Evolutionary conservation across 306 rosid genomes (phyloP).

Genomic region (Gynostemma pentaphyllum): DNA sequence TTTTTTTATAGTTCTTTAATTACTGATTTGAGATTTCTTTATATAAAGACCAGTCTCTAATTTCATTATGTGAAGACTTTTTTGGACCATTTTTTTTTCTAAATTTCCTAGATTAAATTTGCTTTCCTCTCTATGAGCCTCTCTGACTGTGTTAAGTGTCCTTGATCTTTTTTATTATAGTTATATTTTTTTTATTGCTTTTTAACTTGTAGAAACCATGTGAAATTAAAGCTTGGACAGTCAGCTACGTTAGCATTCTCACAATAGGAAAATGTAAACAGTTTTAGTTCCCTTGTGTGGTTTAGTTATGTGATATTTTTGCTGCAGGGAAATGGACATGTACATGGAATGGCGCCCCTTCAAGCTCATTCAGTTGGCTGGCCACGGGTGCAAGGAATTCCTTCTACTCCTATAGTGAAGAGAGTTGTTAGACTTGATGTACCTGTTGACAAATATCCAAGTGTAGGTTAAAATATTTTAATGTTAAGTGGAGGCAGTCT

Average conservation of each 20-base stretch:
- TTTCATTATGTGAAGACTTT: background rate
- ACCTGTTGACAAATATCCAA: conserved; percentile 81
- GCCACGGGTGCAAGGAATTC: conserved; percentile 69
- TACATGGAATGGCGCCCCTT: conserved; percentile 43
- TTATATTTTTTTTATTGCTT: background rate
- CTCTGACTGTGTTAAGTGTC: background rate
- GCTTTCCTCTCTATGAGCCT: too few species aligned
- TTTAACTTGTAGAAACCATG: background rate
- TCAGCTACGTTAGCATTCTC: background rate
- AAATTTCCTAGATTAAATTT: too few species aligned
- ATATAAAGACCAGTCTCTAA: background rate
- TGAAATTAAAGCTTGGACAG: background rate
- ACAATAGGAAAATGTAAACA: conserved; percentile 7
- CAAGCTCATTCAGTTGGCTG: conserved; percentile 58
- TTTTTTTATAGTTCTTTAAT: background rate
- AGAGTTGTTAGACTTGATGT: conserved; percentile 78
- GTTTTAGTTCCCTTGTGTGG: conserved; percentile 7
- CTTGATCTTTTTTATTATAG: background rate
- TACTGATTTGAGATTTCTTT: too few species aligned
- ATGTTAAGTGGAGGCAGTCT: conserved; percentile 1
- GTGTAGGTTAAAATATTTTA: conserved; percentile 35
- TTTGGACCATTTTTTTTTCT: too few species aligned
- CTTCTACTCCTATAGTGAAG: conserved; percentile 59
- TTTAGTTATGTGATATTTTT: conserved; percentile 8
- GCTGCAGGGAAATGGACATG: conserved; percentile 55